A percentile compares a stretch with the other conserved stretches of the same genome.
Evolutionary conservation across 1,284 basidiomycete genomes (phyloP).

Genomic region (Agaricales sp.): DNA sequence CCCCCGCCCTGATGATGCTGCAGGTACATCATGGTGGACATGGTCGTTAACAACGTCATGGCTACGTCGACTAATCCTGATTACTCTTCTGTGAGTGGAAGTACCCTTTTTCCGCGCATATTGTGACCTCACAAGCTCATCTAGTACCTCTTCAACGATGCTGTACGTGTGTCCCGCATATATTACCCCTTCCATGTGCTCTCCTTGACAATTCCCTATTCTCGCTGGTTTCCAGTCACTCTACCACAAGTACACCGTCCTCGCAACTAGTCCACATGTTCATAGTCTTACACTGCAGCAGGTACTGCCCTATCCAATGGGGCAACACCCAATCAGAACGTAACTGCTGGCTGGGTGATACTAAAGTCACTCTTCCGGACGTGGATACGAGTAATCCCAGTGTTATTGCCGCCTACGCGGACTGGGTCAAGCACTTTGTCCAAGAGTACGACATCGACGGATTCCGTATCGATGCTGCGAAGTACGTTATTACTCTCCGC

Average conservation of each 20-base stretch:
- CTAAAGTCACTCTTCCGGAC: conserved; percentile 57
- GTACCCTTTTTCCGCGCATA: background rate
- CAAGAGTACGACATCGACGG: conserved; percentile 58
- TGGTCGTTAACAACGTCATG: conserved; percentile 71
- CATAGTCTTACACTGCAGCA: too few relatives aligned
- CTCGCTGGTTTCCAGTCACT: conserved; percentile 27
- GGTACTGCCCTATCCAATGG: conserved; percentile 55
- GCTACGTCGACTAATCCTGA: conserved; percentile 45
- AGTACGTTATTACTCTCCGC: conserved; percentile 32
- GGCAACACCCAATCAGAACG: conserved; percentile 55
- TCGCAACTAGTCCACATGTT: too few relatives aligned
- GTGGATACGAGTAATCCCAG: conserved; percentile 57
- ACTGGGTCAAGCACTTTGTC: conserved; percentile 55
- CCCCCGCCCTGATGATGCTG: background rate
- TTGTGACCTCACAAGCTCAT: background rate
- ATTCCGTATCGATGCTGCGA: conserved; percentile 71
- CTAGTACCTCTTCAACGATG: conserved; percentile 48
- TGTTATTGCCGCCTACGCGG: conserved; percentile 44
- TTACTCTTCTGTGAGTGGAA: conserved; percentile 27
- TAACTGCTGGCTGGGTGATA: conserved; percentile 69
- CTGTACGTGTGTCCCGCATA: conserved; percentile 25
- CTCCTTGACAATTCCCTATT: background rate
- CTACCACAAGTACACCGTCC: conserved; percentile 50
- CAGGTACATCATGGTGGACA: conserved; percentile 70
- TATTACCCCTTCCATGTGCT: too few relatives aligned